These are phyloP conservation scores for Pyrus betulifolia DNA, from an alignment of 306 rosid species.

Conservation along the genomic window DNA sequence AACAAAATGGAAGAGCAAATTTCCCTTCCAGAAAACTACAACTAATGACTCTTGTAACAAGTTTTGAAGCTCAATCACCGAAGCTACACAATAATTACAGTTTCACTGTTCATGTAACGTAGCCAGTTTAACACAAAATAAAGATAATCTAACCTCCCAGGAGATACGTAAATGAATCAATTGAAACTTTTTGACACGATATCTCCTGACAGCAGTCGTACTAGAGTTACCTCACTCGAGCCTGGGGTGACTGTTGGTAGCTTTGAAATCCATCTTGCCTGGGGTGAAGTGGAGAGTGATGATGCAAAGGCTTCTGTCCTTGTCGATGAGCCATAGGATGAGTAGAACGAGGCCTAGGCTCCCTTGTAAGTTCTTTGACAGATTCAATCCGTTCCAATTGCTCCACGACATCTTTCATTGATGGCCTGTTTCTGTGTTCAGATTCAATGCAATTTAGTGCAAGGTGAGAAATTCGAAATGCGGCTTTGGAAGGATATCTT, in stretches of 20 bases:
- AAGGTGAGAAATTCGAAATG: slow-evolving; percentile 59
- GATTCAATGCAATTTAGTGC: slow-evolving; percentile 65
- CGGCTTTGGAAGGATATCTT: slow-evolving; percentile 76
- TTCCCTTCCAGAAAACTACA: not conserved
- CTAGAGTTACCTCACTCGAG: slow-evolving; percentile 1
- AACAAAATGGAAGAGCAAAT: not conserved
- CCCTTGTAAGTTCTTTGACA: slow-evolving; percentile 35
- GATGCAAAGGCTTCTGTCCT: slow-evolving; percentile 39
- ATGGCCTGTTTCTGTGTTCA: slow-evolving; percentile 74
- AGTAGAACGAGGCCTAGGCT: slow-evolving; percentile 31
- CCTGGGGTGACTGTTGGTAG: slow-evolving; percentile 20
- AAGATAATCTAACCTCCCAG: not conserved
- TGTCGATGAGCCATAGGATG: slow-evolving; percentile 28
- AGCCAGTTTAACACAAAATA: not conserved
- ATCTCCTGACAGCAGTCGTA: not conserved
- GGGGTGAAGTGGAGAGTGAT: slow-evolving; percentile 53
- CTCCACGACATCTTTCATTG: slow-evolving; percentile 81
- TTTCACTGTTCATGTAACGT: not conserved
- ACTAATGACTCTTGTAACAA: not conserved
- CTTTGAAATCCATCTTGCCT: slow-evolving; percentile 16
- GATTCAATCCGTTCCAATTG: slow-evolving; percentile 54
- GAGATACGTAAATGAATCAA: not conserved
- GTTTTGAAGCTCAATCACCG: not conserved
- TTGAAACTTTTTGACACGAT: not conserved
- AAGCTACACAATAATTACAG: slow-evolving; percentile 16